These are phyloP conservation scores for Pestalotiopsis sp. DNA, from an alignment of 2,329 filamentous ascomycete genomes.

Conservation along the genomic window DNA sequence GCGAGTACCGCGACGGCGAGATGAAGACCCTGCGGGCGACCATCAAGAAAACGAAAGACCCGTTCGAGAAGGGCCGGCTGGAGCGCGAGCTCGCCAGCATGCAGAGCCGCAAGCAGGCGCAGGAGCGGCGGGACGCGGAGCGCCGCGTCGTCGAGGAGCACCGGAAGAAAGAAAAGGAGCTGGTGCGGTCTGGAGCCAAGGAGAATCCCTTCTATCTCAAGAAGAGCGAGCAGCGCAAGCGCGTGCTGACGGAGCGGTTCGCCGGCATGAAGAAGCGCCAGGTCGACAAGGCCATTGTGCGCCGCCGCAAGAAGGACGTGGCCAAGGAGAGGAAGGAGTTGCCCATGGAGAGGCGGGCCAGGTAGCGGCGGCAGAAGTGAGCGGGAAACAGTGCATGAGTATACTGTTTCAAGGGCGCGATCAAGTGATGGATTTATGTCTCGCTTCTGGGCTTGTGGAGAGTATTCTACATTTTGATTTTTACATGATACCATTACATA, in stretches of 20 bases:
- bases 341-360: constrained; percentile 55
- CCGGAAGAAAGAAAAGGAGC: constrained; percentile 79
- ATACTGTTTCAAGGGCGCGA: background rate
- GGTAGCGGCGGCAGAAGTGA: background rate
- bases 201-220: constrained; percentile 95
- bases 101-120: constrained; percentile 76
- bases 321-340: constrained; percentile 82
- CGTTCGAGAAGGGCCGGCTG: constrained; percentile 64
- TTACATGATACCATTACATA: constrained; percentile 6
- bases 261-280: constrained; percentile 83
- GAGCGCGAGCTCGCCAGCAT: constrained; percentile 77
- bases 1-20: constrained; percentile 84
- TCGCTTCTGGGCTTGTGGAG: background rate
- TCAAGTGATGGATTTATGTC: constrained; percentile 23
- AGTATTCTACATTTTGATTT: constrained; percentile 1
- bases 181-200: constrained; percentile 71
- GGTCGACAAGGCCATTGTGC: constrained; percentile 82
- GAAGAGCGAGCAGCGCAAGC: constrained; percentile 88
- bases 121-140: constrained; percentile 70
- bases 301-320: constrained; percentile 86
- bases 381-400: background rate
- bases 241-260: constrained; percentile 78
- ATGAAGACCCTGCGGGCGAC: constrained; percentile 73
- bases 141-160: constrained; percentile 74
- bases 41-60: constrained; percentile 57